Evolutionary conservation across 805 yeast genomes (phyloP).

Genomic region (Kluyveromyces wickerhamii): DNA sequence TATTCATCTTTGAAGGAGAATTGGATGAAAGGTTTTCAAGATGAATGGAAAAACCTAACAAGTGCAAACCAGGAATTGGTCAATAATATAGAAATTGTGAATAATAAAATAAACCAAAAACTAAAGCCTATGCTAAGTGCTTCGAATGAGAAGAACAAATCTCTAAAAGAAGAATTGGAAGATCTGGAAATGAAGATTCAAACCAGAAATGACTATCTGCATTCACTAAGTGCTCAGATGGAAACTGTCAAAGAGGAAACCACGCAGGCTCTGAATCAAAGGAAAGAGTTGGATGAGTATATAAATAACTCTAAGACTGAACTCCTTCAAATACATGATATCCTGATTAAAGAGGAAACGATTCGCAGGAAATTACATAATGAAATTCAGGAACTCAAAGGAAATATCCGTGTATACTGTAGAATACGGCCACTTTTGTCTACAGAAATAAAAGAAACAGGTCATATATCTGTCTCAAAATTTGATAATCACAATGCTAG

Average conservation of each 20-base stretch:
- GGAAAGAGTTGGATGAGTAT: conserved; percentile 20
- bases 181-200: conserved; percentile 18
- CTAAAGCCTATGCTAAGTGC: conserved; percentile 11
- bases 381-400: conserved; percentile 75
- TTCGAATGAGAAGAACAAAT: conserved; percentile 8
- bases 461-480: conserved; percentile 26
- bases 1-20: conserved; percentile 16
- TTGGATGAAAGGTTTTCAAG: conserved; percentile 23
- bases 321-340: conserved; percentile 27
- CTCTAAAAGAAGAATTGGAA: conserved; percentile 13
- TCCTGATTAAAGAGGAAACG: conserved; percentile 43
- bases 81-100: conserved; percentile 21
- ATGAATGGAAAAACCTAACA: conserved; percentile 24
- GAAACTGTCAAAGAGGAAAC: conserved; percentile 10
- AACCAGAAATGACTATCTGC: conserved; percentile 19
- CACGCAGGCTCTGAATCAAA: conserved; percentile 9
- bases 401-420: conserved; percentile 87
- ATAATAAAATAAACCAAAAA: conserved; percentile 9
- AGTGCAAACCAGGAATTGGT: conserved; percentile 20
- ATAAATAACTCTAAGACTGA: conserved; percentile 26
- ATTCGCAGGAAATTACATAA: conserved; percentile 61
- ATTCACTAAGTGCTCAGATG: conserved; percentile 24
- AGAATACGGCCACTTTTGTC: conserved; percentile 58
- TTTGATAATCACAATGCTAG: conserved; percentile 25
- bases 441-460: conserved; percentile 15